A percentile compares a stretch with the other conserved stretches of the same genome.
phyloP scores from a whole-genome alignment of 805 yeast genomes.

The Candida manassasensis region DNA sequence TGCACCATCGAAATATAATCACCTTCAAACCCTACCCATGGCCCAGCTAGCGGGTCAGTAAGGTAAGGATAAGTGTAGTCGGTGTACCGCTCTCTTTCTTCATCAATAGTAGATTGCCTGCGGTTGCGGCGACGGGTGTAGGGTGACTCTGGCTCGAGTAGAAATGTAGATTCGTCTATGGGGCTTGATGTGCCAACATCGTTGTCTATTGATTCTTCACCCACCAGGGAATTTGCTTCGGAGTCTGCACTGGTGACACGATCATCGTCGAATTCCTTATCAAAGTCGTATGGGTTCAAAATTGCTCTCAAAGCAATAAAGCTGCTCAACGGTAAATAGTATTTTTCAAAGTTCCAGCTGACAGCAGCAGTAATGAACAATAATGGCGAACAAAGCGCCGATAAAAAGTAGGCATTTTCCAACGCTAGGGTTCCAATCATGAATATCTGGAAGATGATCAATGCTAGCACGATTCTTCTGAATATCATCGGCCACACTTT shows the following conservation, averaged over 20 bases:
- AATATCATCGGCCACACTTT: constrained; percentile 92
- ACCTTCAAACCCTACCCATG: constrained; percentile 55
- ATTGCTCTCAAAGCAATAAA: constrained; percentile 60
- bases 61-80: constrained; percentile 49
- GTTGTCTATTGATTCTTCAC: not conserved
- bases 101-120: constrained; percentile 50
- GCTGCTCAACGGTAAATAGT: constrained; percentile 48
- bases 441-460: constrained; percentile 80
- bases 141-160: constrained; percentile 9
- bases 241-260: constrained; percentile 2
- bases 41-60: constrained; percentile 46
- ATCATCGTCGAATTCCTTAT: constrained; percentile 40
- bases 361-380: constrained; percentile 43
- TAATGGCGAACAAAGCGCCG: constrained; percentile 47
- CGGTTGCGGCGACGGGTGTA: constrained; percentile 31
- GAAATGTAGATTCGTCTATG: constrained; percentile 18
- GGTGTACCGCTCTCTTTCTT: constrained; percentile 48
- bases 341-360: constrained; percentile 47
- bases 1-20: constrained; percentile 42
- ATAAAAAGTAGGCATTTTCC: constrained; percentile 50
- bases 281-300: constrained; percentile 37
- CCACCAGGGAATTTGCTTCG: not conserved
- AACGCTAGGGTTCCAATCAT: constrained; percentile 88
- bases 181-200: constrained; percentile 3
- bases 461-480: constrained; percentile 75